Percentiles rank a stretch among this genome's conserved stretches.
Conservation (phyloP, 2,329 filamentous ascomycete genomes). For the Apiospora sp. region DNA sequence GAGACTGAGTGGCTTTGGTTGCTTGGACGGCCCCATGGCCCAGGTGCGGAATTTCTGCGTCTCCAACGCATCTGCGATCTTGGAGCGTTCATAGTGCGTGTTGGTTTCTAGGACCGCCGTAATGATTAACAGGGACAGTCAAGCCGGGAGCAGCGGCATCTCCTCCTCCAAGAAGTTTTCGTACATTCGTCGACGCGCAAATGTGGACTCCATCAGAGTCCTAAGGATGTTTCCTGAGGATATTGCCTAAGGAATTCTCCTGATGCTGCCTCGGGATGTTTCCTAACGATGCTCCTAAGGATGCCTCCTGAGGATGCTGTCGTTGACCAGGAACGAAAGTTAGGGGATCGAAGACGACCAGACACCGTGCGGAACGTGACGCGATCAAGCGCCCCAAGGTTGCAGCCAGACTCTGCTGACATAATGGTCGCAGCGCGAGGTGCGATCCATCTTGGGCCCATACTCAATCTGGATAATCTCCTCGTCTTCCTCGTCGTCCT, state of each 20-base stretch:
- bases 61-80: slow-evolving; percentile 96
- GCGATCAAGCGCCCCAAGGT: slow-evolving; percentile 92
- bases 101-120: too few species aligned
- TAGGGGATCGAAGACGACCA: too few species aligned
- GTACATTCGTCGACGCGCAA: slow-evolving; percentile 94
- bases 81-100: slow-evolving; percentile 91
- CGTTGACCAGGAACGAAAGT: too few species aligned
- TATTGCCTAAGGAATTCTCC: too few species aligned
- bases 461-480: too few species aligned
- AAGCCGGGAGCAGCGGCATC: slow-evolving; percentile 83
- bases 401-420: slow-evolving; percentile 78
- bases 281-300: slow-evolving; percentile 52
- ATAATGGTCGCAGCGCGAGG: slow-evolving; percentile 94
- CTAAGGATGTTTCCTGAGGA: slow-evolving; percentile 42
- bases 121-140: background rate
- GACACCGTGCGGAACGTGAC: slow-evolving; percentile 81
- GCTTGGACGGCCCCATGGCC: too few species aligned
- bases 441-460: slow-evolving; percentile 63
- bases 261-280: too few species aligned
- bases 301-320: slow-evolving; percentile 52
- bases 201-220: slow-evolving; percentile 97
- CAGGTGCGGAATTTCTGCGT: slow-evolving; percentile 74
- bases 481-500: too few species aligned
- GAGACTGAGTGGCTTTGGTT: too few species aligned
- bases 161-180: slow-evolving; percentile 96